Evolutionary conservation across 352 stramenopile species (phyloP), one percentile per base, ranked within the genome.

Genomic region (Globisporangium iwayamae): DNA sequence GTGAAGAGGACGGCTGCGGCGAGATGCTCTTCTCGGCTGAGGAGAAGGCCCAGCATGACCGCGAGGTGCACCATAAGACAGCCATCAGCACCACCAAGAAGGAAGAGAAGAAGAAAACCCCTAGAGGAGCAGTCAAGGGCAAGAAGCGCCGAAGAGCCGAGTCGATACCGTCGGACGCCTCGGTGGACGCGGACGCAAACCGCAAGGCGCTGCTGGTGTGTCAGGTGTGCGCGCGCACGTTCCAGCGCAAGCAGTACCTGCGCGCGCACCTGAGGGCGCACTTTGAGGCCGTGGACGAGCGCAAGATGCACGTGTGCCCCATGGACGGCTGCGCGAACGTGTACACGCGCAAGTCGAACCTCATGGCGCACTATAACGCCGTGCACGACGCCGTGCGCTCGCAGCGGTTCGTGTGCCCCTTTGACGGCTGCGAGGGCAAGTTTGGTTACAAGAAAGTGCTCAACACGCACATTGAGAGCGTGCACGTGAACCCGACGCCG

Each of bases 361-460:
- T 93, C 28, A 91, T 90, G 75, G 65, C 79, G 30, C 85, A 93
- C 60, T 87, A 87, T 55, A 90, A 91, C 62, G 80, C 81, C 8
- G 74, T 81, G 32, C 83, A 93, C 48, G 81, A 90, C 39, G 62
- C 73, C 4, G 65, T 70, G 67, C 86, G 85, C 58, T 86, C 78
- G 10, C 65, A 74, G 69, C 78, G 78, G 28, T 94, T 91, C 68
- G 72, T 68, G 56, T 94, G 86, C 63, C 80, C 79, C 5, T 69
- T 75, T 18, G 76, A 83, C 1, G 72, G 69, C 9, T 94, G 86
- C 60, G 64, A 73, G 4, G 81, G 77, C 22, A 74, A 70, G 14
- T 94, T 94, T 61, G 76, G 78, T 18, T 91, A 91, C 71, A 93
- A 93, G 63, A 89, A 78, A 20, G 75, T 89, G 30, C 67, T 94